These are phyloP conservation scores for Golubevia pallescens DNA, from an alignment of 1,284 basidiomycete species.

Conservation along the genomic window DNA sequence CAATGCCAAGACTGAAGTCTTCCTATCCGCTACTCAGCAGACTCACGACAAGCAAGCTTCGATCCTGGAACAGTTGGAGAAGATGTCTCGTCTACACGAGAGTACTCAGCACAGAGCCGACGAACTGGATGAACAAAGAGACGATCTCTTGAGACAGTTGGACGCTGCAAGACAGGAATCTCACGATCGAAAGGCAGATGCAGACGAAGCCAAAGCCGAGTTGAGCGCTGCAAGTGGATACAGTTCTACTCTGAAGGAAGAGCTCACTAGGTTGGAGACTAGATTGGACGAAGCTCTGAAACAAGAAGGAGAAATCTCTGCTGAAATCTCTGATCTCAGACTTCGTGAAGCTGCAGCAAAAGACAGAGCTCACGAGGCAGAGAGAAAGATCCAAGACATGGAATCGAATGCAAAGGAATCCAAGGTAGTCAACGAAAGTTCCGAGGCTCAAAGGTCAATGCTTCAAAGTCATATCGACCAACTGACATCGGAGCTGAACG, in stretches of 20 bases:
- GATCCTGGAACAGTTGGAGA: slow-evolving; percentile 13
- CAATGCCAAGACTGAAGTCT: slow-evolving; percentile 49
- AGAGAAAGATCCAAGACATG: slow-evolving; percentile 9
- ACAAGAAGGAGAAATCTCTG: slow-evolving; percentile 19
- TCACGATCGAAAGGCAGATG: slow-evolving; percentile 12
- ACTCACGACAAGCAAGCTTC: slow-evolving; percentile 7
- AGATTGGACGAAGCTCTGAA: slow-evolving; percentile 17
- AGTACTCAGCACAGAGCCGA: neutral
- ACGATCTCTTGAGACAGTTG: slow-evolving; percentile 12
- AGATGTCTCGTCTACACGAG: slow-evolving; percentile 2
- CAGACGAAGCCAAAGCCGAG: slow-evolving; percentile 2
- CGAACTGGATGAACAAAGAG: slow-evolving; percentile 5
- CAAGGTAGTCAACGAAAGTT: slow-evolving; percentile 10
- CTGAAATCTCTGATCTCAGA: slow-evolving; percentile 15
- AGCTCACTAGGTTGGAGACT: slow-evolving; percentile 8
- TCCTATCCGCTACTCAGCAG: slow-evolving; percentile 21
- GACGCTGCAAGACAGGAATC: slow-evolving; percentile 9
- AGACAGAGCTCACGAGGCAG: slow-evolving; percentile 7
- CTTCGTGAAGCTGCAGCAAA: slow-evolving; percentile 7
- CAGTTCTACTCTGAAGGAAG: slow-evolving; percentile 10
- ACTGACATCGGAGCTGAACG: slow-evolving; percentile 20
- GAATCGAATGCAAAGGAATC: slow-evolving; percentile 10
- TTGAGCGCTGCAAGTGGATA: slow-evolving; percentile 9
- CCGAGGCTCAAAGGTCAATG: slow-evolving; percentile 7
- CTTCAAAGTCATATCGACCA: slow-evolving; percentile 30